phyloP scores from a whole-genome alignment of 768 basidiomycete species.

The Daedaleopsis nitida region DNA sequence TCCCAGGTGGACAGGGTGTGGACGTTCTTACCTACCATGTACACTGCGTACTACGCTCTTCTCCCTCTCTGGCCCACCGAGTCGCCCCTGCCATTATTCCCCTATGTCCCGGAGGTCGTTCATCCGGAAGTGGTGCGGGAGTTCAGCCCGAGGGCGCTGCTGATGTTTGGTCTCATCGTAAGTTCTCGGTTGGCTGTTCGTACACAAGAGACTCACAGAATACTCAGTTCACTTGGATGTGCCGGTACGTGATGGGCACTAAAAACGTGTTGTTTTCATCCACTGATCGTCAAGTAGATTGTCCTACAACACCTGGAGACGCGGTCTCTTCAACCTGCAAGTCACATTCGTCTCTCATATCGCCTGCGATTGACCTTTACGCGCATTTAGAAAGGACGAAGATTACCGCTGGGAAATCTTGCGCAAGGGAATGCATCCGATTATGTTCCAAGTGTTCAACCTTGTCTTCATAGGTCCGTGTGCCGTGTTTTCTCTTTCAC shows the following conservation, averaged over 20 bases:
- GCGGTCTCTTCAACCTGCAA: conserved; percentile 78
- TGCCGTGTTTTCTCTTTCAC: conserved; percentile 27
- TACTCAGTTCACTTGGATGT: conserved; percentile 23
- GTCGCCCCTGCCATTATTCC: conserved; percentile 48
- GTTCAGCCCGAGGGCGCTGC: conserved; percentile 68
- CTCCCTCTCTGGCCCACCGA: conserved; percentile 57
- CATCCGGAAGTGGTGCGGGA: conserved; percentile 37
- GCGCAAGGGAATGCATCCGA: conserved; percentile 54
- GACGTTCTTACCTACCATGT: conserved; percentile 77
- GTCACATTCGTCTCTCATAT: conserved; percentile 24
- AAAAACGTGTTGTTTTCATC: neutral
- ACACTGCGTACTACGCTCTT: conserved; percentile 81
- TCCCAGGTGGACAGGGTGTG: conserved; percentile 86
- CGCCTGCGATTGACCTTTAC: neutral
- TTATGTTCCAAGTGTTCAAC: conserved; percentile 64
- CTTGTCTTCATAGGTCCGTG: conserved; percentile 68
- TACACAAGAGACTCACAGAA: neutral
- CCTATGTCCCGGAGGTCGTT: conserved; percentile 55
- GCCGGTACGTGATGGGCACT: conserved; percentile 18
- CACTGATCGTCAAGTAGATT: conserved; percentile 41
- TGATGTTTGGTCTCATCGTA: conserved; percentile 75
- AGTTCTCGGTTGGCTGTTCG: conserved; percentile 21
- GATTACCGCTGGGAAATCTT: conserved; percentile 92
- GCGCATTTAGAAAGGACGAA: conserved; percentile 64
- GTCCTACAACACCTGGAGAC: conserved; percentile 79